Conservation (phyloP, 2,329 filamentous ascomycete species). For the Colletotrichum sp. region DNA sequence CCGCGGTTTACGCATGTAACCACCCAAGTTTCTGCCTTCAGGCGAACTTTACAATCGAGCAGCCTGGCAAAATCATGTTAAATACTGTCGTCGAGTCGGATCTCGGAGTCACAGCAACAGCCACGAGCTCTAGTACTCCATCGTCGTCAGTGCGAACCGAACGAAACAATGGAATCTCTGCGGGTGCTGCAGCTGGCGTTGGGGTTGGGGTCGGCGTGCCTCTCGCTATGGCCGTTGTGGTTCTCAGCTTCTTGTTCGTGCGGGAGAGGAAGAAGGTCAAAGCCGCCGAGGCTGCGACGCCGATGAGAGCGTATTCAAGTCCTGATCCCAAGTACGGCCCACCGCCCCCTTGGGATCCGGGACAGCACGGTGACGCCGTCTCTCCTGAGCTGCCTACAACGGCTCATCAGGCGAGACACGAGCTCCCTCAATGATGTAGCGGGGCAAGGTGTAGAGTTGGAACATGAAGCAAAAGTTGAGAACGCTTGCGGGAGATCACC, state of each 20-base stretch:
- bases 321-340: not conserved
- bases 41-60: not conserved
- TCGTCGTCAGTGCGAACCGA: not conserved
- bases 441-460: not conserved
- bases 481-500: not conserved
- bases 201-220: slow-evolving; percentile 4
- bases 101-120: not conserved
- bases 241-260: not conserved
- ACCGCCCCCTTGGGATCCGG: not conserved
- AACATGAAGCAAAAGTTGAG: not conserved
- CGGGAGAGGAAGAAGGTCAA: slow-evolving; percentile 8
- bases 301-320: not conserved
- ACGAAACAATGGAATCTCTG: not conserved
- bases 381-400: not conserved
- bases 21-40: not conserved
- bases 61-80: not conserved
- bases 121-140: not conserved
- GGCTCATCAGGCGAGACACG: not conserved
- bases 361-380: not conserved
- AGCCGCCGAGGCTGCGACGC: not conserved
- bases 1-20: not conserved
- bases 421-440: not conserved
- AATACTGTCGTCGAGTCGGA: not conserved
- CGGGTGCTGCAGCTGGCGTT: slow-evolving; percentile 9
- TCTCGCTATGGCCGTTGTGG: not conserved